Evolutionary conservation across 2,329 filamentous ascomycete species (phyloP).

Genomic region (Apiospora saccharicola): DNA sequence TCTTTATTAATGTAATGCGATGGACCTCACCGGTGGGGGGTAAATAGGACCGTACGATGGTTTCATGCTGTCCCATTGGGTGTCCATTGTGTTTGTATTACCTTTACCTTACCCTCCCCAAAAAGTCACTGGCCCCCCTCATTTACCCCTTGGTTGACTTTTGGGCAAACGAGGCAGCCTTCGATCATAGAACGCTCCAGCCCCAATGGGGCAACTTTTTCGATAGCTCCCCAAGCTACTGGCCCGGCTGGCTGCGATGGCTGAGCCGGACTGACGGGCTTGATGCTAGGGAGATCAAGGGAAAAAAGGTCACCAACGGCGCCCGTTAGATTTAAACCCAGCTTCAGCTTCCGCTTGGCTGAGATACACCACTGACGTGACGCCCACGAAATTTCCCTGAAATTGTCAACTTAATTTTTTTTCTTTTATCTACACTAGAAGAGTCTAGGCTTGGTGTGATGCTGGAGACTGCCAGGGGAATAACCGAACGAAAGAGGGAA

Average conservation of each 20-base stretch:
- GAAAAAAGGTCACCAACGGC: background rate
- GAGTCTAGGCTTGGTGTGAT: background rate
- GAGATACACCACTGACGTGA: slow-evolving; percentile 6
- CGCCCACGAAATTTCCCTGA: background rate
- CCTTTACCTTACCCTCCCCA: background rate
- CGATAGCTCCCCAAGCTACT: slow-evolving; percentile 14
- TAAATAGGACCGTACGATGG: background rate
- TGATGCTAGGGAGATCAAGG: background rate
- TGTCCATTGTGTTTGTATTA: slow-evolving; percentile 15
- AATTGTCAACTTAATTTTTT: slow-evolving; percentile 2
- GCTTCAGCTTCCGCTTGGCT: background rate
- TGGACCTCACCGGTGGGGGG: slow-evolving; percentile 20
- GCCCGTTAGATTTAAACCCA: background rate
- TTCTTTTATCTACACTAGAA: background rate
- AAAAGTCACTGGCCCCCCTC: background rate
- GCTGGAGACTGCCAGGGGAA: background rate
- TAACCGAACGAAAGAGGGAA: background rate
- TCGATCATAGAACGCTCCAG: slow-evolving; percentile 15
- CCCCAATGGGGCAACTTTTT: background rate
- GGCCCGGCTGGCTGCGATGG: background rate
- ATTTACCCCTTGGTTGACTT: slow-evolving; percentile 17
- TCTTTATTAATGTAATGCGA: background rate
- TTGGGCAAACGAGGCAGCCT: background rate
- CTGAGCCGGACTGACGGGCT: no score
- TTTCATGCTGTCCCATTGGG: slow-evolving; percentile 1